Evolutionary conservation across 495 filamentous ascomycete genomes (phyloP).

Genomic region (Xylaria palmicola): DNA sequence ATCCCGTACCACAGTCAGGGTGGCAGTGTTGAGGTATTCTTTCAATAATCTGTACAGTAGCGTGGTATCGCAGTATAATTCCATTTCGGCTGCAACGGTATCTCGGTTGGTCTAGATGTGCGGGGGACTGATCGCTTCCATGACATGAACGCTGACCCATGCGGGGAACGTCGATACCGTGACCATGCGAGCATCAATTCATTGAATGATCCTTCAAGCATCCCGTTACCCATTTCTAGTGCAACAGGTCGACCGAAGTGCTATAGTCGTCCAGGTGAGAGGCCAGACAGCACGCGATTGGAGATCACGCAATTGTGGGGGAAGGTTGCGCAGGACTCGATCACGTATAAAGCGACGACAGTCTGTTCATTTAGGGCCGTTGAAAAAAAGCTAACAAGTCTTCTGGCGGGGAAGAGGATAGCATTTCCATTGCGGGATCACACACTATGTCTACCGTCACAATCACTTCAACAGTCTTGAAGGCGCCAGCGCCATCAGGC

Average conservation of each 20-base stretch:
- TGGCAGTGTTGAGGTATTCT: background rate
- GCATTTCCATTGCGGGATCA: background rate
- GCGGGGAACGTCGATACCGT: conserved; percentile 3
- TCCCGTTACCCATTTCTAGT: background rate
- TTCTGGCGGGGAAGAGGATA: background rate
- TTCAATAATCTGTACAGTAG: background rate
- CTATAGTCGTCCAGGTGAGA: no score
- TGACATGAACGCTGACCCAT: background rate
- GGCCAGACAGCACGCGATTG: no score
- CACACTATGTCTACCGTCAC: conserved; percentile 23
- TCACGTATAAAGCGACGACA: background rate
- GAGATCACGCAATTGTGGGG: conserved; percentile 12
- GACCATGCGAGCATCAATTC: background rate
- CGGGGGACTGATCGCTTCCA: background rate
- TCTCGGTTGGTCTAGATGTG: background rate
- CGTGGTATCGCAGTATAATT: background rate
- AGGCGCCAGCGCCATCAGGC: conserved; percentile 20
- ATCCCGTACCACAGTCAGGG: background rate
- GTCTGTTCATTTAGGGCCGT: background rate
- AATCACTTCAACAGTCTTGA: conserved; percentile 20
- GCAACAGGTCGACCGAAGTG: no score
- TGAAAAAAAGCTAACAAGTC: background rate
- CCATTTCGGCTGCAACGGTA: background rate
- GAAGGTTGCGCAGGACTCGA: conserved; percentile 3
- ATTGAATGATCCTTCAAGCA: background rate